These are phyloP conservation scores for Phycomyces nitens DNA, from an alignment of 192 early-diverging fungal genomes.

Conservation along the genomic window DNA sequence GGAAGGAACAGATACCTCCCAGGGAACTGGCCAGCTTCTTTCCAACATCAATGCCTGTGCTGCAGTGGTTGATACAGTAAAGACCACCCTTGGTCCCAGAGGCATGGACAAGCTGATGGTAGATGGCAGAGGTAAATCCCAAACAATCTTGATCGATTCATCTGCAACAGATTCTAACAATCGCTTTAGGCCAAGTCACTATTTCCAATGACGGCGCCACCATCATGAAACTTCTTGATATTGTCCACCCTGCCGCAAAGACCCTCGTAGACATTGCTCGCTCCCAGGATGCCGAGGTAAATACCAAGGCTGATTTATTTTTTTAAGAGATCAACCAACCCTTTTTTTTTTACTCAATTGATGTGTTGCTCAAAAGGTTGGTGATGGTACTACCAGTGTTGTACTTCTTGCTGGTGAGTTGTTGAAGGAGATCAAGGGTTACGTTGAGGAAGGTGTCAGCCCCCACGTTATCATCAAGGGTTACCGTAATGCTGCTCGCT, in stretches of 20 bases:
- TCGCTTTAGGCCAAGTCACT: constrained; percentile 70
- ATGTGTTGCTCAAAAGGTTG: constrained; percentile 53
- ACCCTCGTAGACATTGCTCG: constrained; percentile 97
- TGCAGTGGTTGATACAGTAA: constrained; percentile 92
- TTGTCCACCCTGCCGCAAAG: constrained; percentile 98
- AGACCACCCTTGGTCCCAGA: constrained; percentile 94
- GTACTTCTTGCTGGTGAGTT: constrained; percentile 96
- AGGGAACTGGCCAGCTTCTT: constrained; percentile 95
- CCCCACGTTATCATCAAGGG: constrained; percentile 95
- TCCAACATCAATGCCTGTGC: constrained; percentile 97
- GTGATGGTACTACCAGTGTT: constrained; percentile 98
- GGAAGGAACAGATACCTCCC: constrained; percentile 97
- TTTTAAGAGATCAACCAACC: too few species aligned
- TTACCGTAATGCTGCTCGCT: constrained; percentile 85
- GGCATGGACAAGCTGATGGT: constrained; percentile 99
- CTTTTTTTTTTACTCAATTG: not conserved
- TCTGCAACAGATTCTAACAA: not conserved
- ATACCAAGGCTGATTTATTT: too few species aligned
- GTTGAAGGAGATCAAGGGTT: constrained; percentile 90
- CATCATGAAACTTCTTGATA: constrained; percentile 95
- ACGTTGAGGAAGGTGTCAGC: constrained; percentile 92
- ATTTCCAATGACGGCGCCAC: constrained; percentile 99
- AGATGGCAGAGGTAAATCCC: constrained; percentile 73
- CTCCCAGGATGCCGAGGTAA: constrained; percentile 94
- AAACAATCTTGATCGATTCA: too few species aligned